Base-by-base conservation (phyloP, 75 land plant genomes). In the Picea sitchensis region DNA sequence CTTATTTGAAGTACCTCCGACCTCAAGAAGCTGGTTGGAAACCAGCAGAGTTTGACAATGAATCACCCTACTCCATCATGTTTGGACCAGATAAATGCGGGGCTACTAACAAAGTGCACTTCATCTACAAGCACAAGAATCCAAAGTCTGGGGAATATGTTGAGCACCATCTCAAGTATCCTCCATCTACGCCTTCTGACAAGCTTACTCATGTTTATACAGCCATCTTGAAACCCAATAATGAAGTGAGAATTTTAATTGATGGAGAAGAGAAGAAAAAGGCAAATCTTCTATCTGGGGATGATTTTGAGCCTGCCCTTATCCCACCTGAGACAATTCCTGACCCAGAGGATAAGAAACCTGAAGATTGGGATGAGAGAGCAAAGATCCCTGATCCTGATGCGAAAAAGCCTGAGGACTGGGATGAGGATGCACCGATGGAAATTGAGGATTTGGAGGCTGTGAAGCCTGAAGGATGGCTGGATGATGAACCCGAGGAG, bases 41-140 rank as follows among this genome's bases (percentile, higher is more conserved):
- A 14, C 26, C 95, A 13, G 83, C 84, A 77, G 92, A 88, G 30
- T 94, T 96, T 78, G 87, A 94, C 77, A 94, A 91, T 77, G 97
- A 94, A 59, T 90, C 99, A 9, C 99, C 99, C 14, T 96, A 96
- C 73, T 82, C 95, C 11, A 92, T 96, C 61, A 96, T 96, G 99
- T 96, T 96, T 94, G 99, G 99, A 65, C 98, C 99, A 26, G 99
- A 96, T 77, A 96, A 94, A 81, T 96, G 99, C 84, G 99, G 99
- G 18, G 77, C 93, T 20, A 96, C 99, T 1, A 94, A 96, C 84
- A 96, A 96, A 85, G 98, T 96, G n/a, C 99, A 96, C 78, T 96
- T 96, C 80, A 96, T 96, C 51, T 82, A 92, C 12, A 89, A 90
- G 80, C 99, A 96, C 81, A 94, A 94, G 88, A 93, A 91, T 76